Percentiles rank a stretch among this genome's conserved stretches.
phyloP scores from a whole-genome alignment of 106 monocot species.

The Cymbidium sinense region DNA sequence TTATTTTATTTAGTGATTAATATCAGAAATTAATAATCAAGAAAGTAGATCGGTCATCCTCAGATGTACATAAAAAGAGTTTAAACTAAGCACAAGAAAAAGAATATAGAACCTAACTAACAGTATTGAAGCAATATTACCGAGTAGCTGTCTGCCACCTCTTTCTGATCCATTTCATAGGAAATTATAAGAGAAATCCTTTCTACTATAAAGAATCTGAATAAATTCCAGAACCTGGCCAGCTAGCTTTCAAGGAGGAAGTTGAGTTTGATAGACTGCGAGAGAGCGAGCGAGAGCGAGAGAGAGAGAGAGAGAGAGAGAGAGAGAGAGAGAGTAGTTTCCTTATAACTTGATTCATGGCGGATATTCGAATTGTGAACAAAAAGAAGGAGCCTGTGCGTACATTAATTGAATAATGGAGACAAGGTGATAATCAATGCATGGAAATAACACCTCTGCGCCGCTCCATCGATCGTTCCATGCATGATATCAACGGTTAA shows the following conservation, averaged over 20 bases:
- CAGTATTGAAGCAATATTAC: neutral
- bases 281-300: too few species aligned
- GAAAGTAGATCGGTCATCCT: too few species aligned
- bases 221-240: neutral
- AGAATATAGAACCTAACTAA: neutral
- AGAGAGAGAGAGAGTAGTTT: neutral
- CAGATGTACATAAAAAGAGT: too few species aligned
- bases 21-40: too few species aligned
- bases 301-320: constrained; percentile 5
- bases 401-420: constrained; percentile 6
- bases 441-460: neutral
- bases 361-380: neutral
- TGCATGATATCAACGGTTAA: constrained; percentile 8
- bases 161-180: constrained; percentile 10
- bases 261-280: too few species aligned
- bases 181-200: neutral
- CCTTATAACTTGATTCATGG: neutral
- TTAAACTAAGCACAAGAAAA: neutral
- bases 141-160: constrained; percentile 21
- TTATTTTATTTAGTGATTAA: too few species aligned
- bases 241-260: neutral
- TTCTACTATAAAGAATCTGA: too few species aligned
- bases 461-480: constrained; percentile 1
- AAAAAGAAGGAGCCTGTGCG: constrained; percentile 1
- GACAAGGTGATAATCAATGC: neutral